Conservation (phyloP, 169 alveolate genomes). For the Eimeria necatrix region DNA sequence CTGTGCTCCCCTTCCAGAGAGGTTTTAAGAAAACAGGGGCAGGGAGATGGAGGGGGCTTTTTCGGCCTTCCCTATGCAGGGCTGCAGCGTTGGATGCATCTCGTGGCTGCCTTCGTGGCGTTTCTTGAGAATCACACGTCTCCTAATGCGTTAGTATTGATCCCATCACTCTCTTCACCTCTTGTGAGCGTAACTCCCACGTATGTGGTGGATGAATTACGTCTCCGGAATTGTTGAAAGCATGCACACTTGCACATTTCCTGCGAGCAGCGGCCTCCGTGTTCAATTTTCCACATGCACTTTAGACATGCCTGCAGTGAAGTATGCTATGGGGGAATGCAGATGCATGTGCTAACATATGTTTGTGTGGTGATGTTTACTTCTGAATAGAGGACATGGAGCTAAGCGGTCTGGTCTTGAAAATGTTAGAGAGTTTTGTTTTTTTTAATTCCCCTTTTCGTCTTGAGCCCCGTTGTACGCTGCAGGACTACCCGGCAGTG, state of each 20-base stretch:
- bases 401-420: no score
- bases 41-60: constrained; percentile 38
- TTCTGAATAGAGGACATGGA: no score
- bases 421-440: no score
- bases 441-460: no score
- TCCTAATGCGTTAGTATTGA: not conserved
- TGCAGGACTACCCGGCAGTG: constrained; percentile 69
- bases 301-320: not conserved
- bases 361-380: no score
- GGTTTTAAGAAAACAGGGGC: not conserved
- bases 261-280: not conserved
- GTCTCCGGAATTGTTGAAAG: not conserved
- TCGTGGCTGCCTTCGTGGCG: not conserved
- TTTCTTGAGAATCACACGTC: not conserved
- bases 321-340: no score
- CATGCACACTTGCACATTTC: not conserved
- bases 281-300: not conserved
- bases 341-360: no score
- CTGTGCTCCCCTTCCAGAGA: not conserved
- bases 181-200: not conserved
- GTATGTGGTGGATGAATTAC: not conserved
- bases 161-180: not conserved
- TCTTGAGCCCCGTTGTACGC: not conserved
- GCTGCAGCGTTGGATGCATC: constrained; percentile 40
- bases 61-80: constrained; percentile 2